phyloP scores from a whole-genome alignment of 768 basidiomycete genomes.

The Hydnomerulius pinastri region DNA sequence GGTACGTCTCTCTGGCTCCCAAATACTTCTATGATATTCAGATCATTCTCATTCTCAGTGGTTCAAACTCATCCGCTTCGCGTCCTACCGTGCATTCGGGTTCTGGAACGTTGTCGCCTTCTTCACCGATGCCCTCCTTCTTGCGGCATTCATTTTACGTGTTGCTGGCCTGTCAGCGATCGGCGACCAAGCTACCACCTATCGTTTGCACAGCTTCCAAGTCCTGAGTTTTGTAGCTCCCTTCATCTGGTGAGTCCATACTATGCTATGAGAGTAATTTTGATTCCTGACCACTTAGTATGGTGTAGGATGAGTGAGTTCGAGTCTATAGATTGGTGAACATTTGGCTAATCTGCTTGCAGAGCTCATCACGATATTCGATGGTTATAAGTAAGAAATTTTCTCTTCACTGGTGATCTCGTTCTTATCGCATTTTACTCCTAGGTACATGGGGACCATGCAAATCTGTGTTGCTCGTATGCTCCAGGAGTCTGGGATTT shows the following conservation, averaged over 20 bases:
- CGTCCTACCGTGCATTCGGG: slow-evolving; percentile 77
- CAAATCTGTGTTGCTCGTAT: slow-evolving; percentile 93
- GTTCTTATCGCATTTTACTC: neutral
- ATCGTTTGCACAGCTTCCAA: slow-evolving; percentile 78
- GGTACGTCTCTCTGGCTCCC: slow-evolving; percentile 13
- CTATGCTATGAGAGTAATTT: neutral
- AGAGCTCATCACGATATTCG: slow-evolving; percentile 82
- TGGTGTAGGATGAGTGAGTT: slow-evolving; percentile 83
- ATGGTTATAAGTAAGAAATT: slow-evolving; percentile 67
- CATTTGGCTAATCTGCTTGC: slow-evolving; percentile 1
- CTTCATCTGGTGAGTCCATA: slow-evolving; percentile 71
- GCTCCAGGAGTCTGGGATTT: slow-evolving; percentile 90
- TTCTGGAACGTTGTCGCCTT: slow-evolving; percentile 78
- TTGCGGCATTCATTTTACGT: slow-evolving; percentile 75
- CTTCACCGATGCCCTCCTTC: slow-evolving; percentile 70
- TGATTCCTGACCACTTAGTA: neutral
- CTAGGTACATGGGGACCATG: slow-evolving; percentile 86
- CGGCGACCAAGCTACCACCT: slow-evolving; percentile 35
- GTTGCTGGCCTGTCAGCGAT: slow-evolving; percentile 50
- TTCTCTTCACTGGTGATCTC: neutral
- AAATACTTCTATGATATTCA: neutral
- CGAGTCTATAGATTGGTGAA: neutral
- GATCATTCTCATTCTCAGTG: slow-evolving; percentile 44
- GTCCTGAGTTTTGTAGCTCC: slow-evolving; percentile 86
- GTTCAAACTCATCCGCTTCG: slow-evolving; percentile 69